Conservation (phyloP, 176 grass and related monocot species). For the Triticum timopheevii region DNA sequence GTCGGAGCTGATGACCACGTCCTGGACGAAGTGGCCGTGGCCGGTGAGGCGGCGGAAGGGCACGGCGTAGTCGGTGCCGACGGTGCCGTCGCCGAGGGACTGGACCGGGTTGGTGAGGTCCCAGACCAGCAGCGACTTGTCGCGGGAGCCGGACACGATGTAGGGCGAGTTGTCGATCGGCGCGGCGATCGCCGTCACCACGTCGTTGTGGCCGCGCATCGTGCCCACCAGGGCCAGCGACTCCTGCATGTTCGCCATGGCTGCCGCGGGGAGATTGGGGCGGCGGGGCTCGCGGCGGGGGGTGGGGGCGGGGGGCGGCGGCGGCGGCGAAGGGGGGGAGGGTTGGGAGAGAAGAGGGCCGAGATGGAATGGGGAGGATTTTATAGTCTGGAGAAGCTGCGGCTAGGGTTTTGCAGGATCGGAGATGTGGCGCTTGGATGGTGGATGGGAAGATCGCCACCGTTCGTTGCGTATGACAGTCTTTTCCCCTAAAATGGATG, state of each 20-base stretch:
- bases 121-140: constrained; percentile 74
- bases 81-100: not conserved
- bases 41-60: constrained; percentile 67
- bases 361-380: not conserved
- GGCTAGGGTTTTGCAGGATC: constrained; percentile 45
- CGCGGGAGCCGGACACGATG: constrained; percentile 61
- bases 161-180: constrained; percentile 52
- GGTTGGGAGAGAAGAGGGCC: not conserved
- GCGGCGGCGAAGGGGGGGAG: constrained; percentile 5
- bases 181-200: constrained; percentile 61
- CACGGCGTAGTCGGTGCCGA: constrained; percentile 41
- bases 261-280: not conserved
- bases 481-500: not conserved
- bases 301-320: not conserved
- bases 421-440: not conserved
- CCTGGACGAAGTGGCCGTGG: constrained; percentile 81
- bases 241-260: constrained; percentile 48
- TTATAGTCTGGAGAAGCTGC: constrained; percentile 27
- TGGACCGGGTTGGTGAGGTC: constrained; percentile 41
- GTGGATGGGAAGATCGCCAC: not conserved
- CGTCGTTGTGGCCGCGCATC: constrained; percentile 54
- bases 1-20: constrained; percentile 79
- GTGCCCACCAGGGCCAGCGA: constrained; percentile 45
- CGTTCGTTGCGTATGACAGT: not conserved
- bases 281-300: not conserved